Evolutionary conservation across 2,329 filamentous ascomycete genomes (phyloP).

Genomic region (Pyricularia sp.): DNA sequence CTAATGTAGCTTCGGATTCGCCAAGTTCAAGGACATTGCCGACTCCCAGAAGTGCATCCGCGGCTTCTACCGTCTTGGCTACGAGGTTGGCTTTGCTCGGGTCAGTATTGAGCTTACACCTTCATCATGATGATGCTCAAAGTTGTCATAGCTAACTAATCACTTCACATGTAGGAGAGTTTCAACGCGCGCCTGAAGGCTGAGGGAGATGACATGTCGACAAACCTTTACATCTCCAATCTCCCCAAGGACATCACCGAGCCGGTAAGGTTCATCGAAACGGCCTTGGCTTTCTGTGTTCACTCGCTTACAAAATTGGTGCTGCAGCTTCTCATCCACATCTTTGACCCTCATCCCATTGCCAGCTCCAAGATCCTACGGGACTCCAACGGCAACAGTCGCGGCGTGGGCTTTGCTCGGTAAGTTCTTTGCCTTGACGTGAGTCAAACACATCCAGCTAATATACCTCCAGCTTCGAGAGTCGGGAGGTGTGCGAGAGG

Average conservation of each 20-base stretch:
- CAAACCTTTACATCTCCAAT: slow-evolving; percentile 97
- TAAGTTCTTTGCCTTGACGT: slow-evolving; percentile 31
- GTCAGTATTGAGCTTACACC: slow-evolving; percentile 36
- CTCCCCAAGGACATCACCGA: slow-evolving; percentile 88
- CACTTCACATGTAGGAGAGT: slow-evolving; percentile 58
- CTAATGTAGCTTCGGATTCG: slow-evolving; percentile 78
- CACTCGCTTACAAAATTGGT: slow-evolving; percentile 10
- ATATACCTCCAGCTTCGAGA: slow-evolving; percentile 61
- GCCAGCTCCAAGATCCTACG: slow-evolving; percentile 93
- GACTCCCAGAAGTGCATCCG: slow-evolving; percentile 95
- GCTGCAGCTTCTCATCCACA: slow-evolving; percentile 60
- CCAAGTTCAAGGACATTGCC: slow-evolving; percentile 81
- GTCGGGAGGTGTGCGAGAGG: slow-evolving; percentile 79
- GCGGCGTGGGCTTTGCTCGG: slow-evolving; percentile 96
- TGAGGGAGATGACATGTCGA: slow-evolving; percentile 79
- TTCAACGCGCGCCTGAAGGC: slow-evolving; percentile 98
- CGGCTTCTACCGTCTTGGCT: slow-evolving; percentile 87
- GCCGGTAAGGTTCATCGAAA: slow-evolving; percentile 46
- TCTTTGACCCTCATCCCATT: slow-evolving; percentile 73
- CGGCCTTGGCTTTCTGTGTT: slow-evolving; percentile 1
- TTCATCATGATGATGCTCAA: background rate
- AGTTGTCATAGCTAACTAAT: background rate
- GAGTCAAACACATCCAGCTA: background rate
- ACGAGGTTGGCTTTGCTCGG: slow-evolving; percentile 94
- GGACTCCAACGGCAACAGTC: slow-evolving; percentile 83